Percentiles rank a stretch among this genome's conserved stretches.
phyloP scores from a whole-genome alignment of 2,329 filamentous ascomycete genomes.

The Fusarium sp. region DNA sequence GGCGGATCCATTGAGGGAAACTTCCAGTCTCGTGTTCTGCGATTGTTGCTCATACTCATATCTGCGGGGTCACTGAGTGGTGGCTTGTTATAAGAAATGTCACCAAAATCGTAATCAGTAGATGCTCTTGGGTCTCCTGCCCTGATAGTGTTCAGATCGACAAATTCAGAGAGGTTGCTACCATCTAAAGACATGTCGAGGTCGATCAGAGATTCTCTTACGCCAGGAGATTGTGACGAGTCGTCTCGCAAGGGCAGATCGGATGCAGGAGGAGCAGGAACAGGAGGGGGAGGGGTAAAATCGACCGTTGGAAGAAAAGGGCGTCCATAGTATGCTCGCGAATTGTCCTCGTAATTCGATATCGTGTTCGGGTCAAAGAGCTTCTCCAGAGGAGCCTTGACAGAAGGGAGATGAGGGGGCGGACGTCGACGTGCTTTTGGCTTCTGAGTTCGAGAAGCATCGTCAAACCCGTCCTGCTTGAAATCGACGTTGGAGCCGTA shows the following conservation, averaged over 20 bases:
- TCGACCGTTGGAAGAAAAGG: slow-evolving; percentile 59
- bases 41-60: slow-evolving; percentile 62
- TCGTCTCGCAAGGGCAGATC: slow-evolving; percentile 72
- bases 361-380: slow-evolving; percentile 75
- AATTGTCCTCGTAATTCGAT: slow-evolving; percentile 74
- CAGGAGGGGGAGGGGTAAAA: slow-evolving; percentile 57
- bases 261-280: slow-evolving; percentile 48
- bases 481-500: slow-evolving; percentile 71
- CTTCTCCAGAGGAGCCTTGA: slow-evolving; percentile 72
- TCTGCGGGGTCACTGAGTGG: slow-evolving; percentile 71
- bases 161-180: slow-evolving; percentile 68
- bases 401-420: slow-evolving; percentile 68
- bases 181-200: slow-evolving; percentile 71
- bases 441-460: slow-evolving; percentile 66
- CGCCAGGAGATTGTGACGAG: slow-evolving; percentile 60
- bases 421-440: slow-evolving; percentile 67
- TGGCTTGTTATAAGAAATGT: slow-evolving; percentile 59
- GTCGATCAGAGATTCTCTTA: slow-evolving; percentile 75
- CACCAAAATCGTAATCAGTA: slow-evolving; percentile 64
- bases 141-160: slow-evolving; percentile 71
- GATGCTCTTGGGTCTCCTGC: slow-evolving; percentile 61
- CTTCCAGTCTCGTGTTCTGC: slow-evolving; percentile 69
- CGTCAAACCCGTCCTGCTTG: slow-evolving; percentile 58
- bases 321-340: slow-evolving; percentile 69
- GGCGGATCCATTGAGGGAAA: slow-evolving; percentile 66